Evolutionary conservation across 1,139 yeast species (phyloP), one percentile per base, ranked within the genome.

Genomic region (Sugiyamaella neomexicana): DNA sequence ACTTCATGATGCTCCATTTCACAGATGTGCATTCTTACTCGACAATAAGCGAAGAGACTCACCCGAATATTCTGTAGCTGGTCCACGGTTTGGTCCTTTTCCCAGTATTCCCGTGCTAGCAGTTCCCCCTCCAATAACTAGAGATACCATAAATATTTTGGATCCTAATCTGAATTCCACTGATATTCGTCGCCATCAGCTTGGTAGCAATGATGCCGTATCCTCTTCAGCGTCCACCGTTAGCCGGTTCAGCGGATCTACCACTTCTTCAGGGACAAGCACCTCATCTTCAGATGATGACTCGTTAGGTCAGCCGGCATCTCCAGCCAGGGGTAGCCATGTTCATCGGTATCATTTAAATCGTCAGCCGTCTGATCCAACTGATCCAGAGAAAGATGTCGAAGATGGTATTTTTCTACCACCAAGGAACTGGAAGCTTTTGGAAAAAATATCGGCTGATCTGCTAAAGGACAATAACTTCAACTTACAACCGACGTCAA

Each of bases 1-100:
- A 23, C 62, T 75, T 10, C 87, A 88, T 64, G 99, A 93, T 72
- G 87, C 89, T 0, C 91, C 96, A 0, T 89, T 81, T 61, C 95
- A 88, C 62, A 72, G 99, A 52, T 75, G 83, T 20, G 85, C 95
- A 0, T 90, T 89, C 65, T 68, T 91, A 37, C 69, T 91, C 15
- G 79, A 79, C 8, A 76, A 75, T 10, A 76, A 78, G 16, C 71
- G 73, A 16, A 75, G 82, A 54, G 76, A 55, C 25, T 52, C 77
- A 51, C 66, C 70, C 0, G 65, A 65, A 1, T 87, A 85, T 62
- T 16, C 49, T 4, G 68, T 73, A 12, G 41, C 23, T 5, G 60
- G 58, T 9, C 50, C 47, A 72, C 74, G 20, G 74, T 75, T 69
- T 61, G 83, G 85, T 5, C 56, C 66, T 4, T 42, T 76, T 12